Conservation (phyloP, 345 rosid species). For the Eucalyptus albens region DNA sequence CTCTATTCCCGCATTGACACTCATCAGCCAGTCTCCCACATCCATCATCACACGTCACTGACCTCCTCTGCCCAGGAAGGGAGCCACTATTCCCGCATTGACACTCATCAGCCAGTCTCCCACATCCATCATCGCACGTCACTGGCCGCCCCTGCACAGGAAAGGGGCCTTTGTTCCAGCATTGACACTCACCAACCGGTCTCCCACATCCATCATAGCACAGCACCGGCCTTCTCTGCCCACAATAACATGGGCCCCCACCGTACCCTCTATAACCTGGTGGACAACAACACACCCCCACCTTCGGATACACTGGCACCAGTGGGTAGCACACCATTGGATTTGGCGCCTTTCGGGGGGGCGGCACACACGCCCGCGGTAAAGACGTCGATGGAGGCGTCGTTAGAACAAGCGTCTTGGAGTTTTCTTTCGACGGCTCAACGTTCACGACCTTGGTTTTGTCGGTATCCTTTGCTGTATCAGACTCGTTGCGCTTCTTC, state of each 20-base stretch:
- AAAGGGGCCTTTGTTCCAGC: too few species aligned
- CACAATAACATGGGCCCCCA: not conserved
- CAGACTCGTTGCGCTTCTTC: not conserved
- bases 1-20: not conserved
- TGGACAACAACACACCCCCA: not conserved
- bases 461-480: rapidly evolving
- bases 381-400: not conserved
- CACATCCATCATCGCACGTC: not conserved
- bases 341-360: not conserved
- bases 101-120: conserved; percentile 40
- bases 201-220: too few species aligned
- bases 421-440: rapidly evolving
- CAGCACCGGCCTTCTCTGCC: not conserved
- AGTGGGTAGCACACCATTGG: not conserved
- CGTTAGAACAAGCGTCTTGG: rapidly evolving
- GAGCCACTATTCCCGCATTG: not conserved
- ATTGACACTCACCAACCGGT: conserved; percentile 25
- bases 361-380: not conserved
- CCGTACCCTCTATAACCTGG: not conserved
- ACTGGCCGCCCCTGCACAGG: not conserved
- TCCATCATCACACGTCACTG: not conserved
- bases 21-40: not conserved
- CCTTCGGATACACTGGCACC: not conserved
- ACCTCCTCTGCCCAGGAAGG: not conserved
- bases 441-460: rapidly evolving